These are phyloP conservation scores for Penicillium polonicum DNA, from an alignment of 2,329 filamentous ascomycete genomes.

Conservation along the genomic window DNA sequence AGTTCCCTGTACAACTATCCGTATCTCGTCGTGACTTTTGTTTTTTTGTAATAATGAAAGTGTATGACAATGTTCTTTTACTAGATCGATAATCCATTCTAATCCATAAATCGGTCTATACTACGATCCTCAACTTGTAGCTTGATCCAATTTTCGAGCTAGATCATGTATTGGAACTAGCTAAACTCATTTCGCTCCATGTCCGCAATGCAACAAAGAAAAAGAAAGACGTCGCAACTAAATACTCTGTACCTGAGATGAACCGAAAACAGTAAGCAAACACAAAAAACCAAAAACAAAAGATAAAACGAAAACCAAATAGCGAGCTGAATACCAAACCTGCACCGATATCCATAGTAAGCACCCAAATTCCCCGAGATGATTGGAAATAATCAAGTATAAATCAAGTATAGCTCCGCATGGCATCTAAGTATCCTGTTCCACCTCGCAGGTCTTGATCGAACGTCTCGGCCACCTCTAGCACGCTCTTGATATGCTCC, in stretches of 20 bases:
- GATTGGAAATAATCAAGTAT: neutral
- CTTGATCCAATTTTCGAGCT: neutral
- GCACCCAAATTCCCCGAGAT: conserved; percentile 2
- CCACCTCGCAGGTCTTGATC: conserved; percentile 81
- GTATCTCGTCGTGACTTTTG: conserved; percentile 7
- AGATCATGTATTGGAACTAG: neutral
- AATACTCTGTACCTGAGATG: neutral
- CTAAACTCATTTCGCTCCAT: neutral
- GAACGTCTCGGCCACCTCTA: conserved; percentile 82
- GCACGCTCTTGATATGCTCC: conserved; percentile 74
- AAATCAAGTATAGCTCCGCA: conserved; percentile 66
- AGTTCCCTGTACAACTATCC: conserved; percentile 18
- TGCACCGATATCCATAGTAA: neutral
- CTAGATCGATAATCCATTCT: neutral
- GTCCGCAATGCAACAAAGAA: neutral
- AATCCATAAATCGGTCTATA: conserved; percentile 3
- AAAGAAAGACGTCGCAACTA: neutral
- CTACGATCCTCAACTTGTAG: neutral
- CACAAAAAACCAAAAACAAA: neutral
- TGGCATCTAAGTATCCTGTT: conserved; percentile 75
- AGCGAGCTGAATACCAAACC: neutral
- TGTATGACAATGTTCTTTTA: conserved; percentile 10
- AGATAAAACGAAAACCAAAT: neutral
- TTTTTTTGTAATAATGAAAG: conserved; percentile 8
- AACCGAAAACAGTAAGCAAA: neutral